A percentile compares a stretch with the other conserved stretches of the same genome.
Conservation (phyloP, 2,329 filamentous ascomycete species). For the Onygenales sp. region DNA sequence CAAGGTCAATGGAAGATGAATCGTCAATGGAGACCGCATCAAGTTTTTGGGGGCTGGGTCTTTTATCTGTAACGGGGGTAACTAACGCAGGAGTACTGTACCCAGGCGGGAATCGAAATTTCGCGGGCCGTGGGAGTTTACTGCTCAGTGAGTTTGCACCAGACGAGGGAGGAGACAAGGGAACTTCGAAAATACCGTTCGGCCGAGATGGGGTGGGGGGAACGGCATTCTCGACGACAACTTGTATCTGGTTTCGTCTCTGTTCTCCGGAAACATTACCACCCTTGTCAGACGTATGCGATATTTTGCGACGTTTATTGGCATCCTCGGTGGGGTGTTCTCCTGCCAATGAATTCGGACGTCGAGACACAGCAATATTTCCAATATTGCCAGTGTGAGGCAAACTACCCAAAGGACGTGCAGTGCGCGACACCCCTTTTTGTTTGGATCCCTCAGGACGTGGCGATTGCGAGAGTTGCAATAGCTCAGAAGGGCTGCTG, state of each 20-base stretch:
- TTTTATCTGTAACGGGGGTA: constrained; percentile 18
- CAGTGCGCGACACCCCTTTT: background rate
- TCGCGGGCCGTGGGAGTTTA: constrained; percentile 13
- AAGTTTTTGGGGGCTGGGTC: constrained; percentile 11
- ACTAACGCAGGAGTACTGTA: constrained; percentile 20
- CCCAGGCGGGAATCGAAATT: constrained; percentile 29
- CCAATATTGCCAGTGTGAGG: background rate
- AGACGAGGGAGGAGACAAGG: constrained; percentile 32
- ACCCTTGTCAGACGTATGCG: constrained; percentile 10
- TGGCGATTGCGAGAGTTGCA: constrained; percentile 22
- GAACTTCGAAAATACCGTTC: constrained; percentile 22
- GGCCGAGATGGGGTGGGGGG: constrained; percentile 6
- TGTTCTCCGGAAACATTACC: background rate
- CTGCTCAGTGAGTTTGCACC: constrained; percentile 20
- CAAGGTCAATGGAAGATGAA: constrained; percentile 8
- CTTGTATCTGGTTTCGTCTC: constrained; percentile 12
- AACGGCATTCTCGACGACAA: constrained; percentile 19
- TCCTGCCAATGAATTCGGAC: background rate
- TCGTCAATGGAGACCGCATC: constrained; percentile 11
- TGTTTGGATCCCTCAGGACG: constrained; percentile 5
- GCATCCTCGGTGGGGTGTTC: constrained; percentile 2
- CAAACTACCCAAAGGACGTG: background rate
- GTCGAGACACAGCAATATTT: background rate
- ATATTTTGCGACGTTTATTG: constrained; percentile 29
- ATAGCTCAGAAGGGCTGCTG: constrained; percentile 22